Evolutionary conservation across 164 flowering plant genomes (phyloP).

Genomic region (Annona squamosa): DNA sequence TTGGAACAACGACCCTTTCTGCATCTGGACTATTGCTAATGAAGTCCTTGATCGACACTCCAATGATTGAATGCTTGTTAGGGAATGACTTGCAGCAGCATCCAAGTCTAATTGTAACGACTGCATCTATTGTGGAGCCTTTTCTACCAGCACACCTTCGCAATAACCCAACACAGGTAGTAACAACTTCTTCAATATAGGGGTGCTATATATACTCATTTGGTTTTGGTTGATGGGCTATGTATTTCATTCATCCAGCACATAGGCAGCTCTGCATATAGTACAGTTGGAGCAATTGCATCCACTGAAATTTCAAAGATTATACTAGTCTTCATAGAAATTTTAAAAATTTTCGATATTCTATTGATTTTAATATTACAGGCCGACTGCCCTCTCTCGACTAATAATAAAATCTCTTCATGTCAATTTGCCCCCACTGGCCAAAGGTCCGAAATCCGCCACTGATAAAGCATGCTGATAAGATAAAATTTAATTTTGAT

Average conservation of each 20-base stretch:
- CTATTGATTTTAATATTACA: too few relatives aligned
- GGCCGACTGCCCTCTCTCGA: too few relatives aligned
- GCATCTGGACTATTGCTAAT: constrained; percentile 81
- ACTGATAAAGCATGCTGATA: too few relatives aligned
- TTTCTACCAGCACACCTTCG: constrained; percentile 46
- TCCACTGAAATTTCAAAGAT: too few relatives aligned
- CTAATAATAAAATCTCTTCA: too few relatives aligned
- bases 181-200: not conserved
- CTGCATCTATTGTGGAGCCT: constrained; percentile 78
- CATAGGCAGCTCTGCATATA: too few relatives aligned
- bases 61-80: constrained; percentile 15
- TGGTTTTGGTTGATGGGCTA: not conserved
- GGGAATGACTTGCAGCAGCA: constrained; percentile 1
- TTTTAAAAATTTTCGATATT: too few relatives aligned
- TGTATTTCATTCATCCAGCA: not conserved
- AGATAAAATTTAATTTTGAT: too few relatives aligned
- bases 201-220: not conserved
- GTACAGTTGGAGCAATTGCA: too few relatives aligned
- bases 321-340: too few relatives aligned
- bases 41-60: constrained; percentile 22
- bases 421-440: too few relatives aligned
- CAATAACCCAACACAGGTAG: constrained; percentile 35
- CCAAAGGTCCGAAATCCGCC: too few relatives aligned
- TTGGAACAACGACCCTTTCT: constrained; percentile 76
- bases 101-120: constrained; percentile 47